A percentile compares a stretch with the other conserved stretches of the same genome.
These are phyloP conservation scores for Lactuca saligna DNA, from an alignment of 129 eudicot genomes.

Conservation along the genomic window DNA sequence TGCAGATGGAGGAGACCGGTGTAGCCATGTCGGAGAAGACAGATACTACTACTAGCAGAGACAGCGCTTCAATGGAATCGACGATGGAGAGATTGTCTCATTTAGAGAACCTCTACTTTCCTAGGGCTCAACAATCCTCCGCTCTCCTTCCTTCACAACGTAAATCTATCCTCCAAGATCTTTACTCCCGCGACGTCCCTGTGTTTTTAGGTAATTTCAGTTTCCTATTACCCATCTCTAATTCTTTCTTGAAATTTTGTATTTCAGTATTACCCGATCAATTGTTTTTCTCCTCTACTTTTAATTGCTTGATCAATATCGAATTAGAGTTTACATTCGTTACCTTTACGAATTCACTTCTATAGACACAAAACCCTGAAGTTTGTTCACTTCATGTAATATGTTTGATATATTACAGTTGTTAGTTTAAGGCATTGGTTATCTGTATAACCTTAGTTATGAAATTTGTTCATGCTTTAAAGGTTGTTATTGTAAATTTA, in stretches of 20 bases:
- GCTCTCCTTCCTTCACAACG: constrained; percentile 67
- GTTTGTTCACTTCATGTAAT: background rate
- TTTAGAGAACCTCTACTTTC: constrained; percentile 75
- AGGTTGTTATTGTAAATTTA: background rate
- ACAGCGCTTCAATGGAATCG: constrained; percentile 35
- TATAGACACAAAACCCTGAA: background rate
- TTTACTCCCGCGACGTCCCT: constrained; percentile 73
- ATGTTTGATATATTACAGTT: background rate
- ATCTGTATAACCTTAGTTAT: too few relatives aligned
- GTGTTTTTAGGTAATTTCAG: constrained; percentile 67
- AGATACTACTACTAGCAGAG: constrained; percentile 19
- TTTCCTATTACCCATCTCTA: background rate
- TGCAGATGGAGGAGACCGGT: constrained; percentile 12
- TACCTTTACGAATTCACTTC: background rate
- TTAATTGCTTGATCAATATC: constrained; percentile 11
- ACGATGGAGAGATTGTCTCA: constrained; percentile 66
- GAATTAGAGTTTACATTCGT: background rate
- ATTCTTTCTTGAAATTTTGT: background rate
- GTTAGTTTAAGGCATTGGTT: too few relatives aligned
- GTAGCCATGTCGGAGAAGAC: constrained; percentile 10
- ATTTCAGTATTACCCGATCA: background rate
- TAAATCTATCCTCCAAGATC: constrained; percentile 77
- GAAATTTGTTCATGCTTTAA: background rate
- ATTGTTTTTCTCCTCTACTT: background rate
- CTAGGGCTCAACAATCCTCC: constrained; percentile 70